Evolutionary conservation across 768 basidiomycete species (phyloP), one percentile per base, ranked within the genome.

Genomic region (Mycena rosella): DNA sequence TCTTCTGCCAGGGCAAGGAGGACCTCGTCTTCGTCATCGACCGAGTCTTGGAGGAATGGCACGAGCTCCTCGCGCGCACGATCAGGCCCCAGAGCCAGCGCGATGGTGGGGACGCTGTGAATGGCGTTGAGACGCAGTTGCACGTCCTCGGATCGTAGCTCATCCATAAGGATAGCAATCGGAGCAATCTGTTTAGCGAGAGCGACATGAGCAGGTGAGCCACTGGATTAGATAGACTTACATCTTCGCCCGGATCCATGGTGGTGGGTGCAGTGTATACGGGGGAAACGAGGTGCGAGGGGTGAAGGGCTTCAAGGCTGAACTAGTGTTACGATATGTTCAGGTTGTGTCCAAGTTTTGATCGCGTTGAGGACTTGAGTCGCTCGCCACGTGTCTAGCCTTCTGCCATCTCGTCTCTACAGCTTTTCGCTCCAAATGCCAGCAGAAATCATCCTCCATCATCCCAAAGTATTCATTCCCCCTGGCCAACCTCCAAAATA

Each of bases 21-120:
- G 32, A 99, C 96, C 76, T 99, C 98, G 79, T 99, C 98, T 81
- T 99, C 98, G 75, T 99, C 98, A 79, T 99, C 98, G 72, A 99
- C 91, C n/a, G 96, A 96, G 76, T 99, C 97, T 82, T 96, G 95
- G 60, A 99, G 88, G 84, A 99, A 99, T 1, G 96, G 95, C 69
- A 99, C 88, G 73, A 99, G 88, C 78, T 99, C 98, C 61, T 96
- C 93, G 69, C 97, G 89, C 27, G 96, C 94, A 73, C 98, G 94
- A 84, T 96, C 93, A 47, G 96, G 90, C 8, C 98, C 97, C 57
- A 99, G 87, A 20, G 98, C 98, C 69, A 99, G 88, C 7, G 97
- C 97, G 81, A 99, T 99, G 53, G 98, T 99, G 57, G 96, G 96
- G 75, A 99, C 89, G 80, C 96, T 94, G 80, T 96, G 96, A 71